These are phyloP conservation scores for Clonostachys chloroleuca DNA, from an alignment of 2,329 filamentous ascomycete species.

Conservation along the genomic window DNA sequence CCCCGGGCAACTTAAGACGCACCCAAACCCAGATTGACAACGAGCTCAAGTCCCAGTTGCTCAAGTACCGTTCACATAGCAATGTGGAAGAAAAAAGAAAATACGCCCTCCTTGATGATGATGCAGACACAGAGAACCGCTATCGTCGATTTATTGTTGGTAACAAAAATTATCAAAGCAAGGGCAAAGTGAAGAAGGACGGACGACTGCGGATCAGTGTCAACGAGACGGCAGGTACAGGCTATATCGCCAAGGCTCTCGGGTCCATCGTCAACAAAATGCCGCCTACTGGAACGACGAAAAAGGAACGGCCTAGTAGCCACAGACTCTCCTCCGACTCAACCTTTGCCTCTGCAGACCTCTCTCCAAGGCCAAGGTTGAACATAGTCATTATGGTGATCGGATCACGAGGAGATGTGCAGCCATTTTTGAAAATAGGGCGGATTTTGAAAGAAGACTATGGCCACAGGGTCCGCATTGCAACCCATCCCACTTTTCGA, in stretches of 20 bases:
- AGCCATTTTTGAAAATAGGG: conserved; percentile 74
- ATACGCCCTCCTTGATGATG: background rate
- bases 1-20: background rate
- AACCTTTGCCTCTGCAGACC: conserved; percentile 20
- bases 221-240: conserved; percentile 64
- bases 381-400: conserved; percentile 86
- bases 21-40: background rate
- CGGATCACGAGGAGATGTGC: conserved; percentile 73
- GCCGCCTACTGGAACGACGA: conserved; percentile 3
- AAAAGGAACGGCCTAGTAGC: background rate
- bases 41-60: background rate
- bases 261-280: conserved; percentile 53
- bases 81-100: background rate
- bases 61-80: background rate
- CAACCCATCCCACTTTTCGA: conserved; percentile 73
- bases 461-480: conserved; percentile 72
- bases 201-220: conserved; percentile 69
- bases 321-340: conserved; percentile 7
- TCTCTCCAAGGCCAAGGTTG: conserved; percentile 41
- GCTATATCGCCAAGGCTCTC: conserved; percentile 70
- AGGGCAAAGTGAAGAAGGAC: conserved; percentile 62
- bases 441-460: conserved; percentile 67
- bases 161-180: conserved; percentile 62
- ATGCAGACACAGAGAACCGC: conserved; percentile 14
- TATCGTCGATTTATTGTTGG: conserved; percentile 45